These are phyloP conservation scores for Aspergillus taichungensis DNA, from an alignment of 495 filamentous ascomycete species.

Conservation along the genomic window DNA sequence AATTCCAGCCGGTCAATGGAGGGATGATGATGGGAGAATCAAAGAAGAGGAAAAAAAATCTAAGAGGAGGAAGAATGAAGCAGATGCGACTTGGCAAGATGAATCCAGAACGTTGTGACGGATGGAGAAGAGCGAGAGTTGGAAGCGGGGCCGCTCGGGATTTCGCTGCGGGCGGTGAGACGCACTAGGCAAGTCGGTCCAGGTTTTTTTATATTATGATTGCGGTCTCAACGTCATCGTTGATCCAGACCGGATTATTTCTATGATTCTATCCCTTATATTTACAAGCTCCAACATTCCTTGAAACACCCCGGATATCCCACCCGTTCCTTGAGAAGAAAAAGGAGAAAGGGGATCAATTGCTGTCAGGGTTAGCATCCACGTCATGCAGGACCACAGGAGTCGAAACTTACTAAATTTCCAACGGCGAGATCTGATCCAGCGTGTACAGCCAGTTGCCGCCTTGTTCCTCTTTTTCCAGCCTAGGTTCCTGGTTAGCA, in stretches of 20 bases:
- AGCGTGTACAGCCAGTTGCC: slow-evolving; percentile 97
- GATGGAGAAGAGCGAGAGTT: too few species aligned
- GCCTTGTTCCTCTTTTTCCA: slow-evolving; percentile 78
- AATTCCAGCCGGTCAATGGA: neutral
- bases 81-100: neutral
- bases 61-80: slow-evolving; percentile 6
- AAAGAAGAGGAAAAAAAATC: neutral
- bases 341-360: neutral
- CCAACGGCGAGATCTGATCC: slow-evolving; percentile 88
- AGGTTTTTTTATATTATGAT: neutral
- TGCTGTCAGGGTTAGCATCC: neutral
- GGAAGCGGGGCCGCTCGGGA: too few species aligned
- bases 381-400: neutral
- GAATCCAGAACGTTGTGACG: too few species aligned
- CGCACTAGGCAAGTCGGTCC: slow-evolving; percentile 1
- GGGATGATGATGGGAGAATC: neutral
- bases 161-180: too few species aligned
- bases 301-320: too few species aligned
- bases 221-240: neutral
- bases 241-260: neutral
- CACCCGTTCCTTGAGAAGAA: too few species aligned
- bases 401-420: slow-evolving; percentile 84
- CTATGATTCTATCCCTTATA: too few species aligned
- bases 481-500: slow-evolving; percentile 28
- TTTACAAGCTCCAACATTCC: slow-evolving; percentile 2